These are phyloP conservation scores for Phylloporus sp. DNA, from an alignment of 768 basidiomycete species.

Conservation along the genomic window DNA sequence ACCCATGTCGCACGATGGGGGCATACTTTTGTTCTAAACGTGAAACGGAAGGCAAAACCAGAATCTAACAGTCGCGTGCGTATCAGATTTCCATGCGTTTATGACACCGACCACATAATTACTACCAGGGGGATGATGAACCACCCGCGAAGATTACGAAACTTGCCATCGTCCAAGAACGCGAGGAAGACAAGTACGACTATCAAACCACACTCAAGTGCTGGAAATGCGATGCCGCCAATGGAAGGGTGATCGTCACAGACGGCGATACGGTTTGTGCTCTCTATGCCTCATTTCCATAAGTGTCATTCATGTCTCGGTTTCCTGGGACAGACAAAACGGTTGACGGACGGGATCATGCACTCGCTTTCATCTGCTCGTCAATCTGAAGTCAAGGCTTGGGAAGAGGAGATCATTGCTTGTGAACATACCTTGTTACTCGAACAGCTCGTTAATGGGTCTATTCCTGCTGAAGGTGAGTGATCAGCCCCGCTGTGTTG, in stretches of 20 bases:
- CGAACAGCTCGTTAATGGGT: slow-evolving; percentile 37
- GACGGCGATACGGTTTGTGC: slow-evolving; percentile 33
- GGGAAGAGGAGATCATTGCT: slow-evolving; percentile 90
- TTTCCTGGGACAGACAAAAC: slow-evolving; percentile 40
- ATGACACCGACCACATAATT: not conserved
- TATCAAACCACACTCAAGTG: slow-evolving; percentile 62
- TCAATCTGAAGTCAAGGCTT: slow-evolving; percentile 92
- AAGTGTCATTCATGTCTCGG: not conserved
- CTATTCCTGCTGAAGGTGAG: slow-evolving; percentile 27
- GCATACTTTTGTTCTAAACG: slow-evolving; percentile 76
- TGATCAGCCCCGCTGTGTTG: not conserved
- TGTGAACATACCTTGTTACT: slow-evolving; percentile 78
- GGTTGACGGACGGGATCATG: slow-evolving; percentile 67
- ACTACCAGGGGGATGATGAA: slow-evolving; percentile 61
- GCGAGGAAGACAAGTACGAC: slow-evolving; percentile 87
- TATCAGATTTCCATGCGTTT: slow-evolving; percentile 6
- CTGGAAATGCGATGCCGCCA: slow-evolving; percentile 62
- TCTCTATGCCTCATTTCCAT: not conserved
- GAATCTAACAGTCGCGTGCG: slow-evolving; percentile 63
- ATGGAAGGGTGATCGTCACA: slow-evolving; percentile 44
- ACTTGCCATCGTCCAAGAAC: slow-evolving; percentile 82
- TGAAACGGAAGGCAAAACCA: slow-evolving; percentile 64
- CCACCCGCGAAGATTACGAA: slow-evolving; percentile 89
- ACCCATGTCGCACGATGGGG: slow-evolving; percentile 69
- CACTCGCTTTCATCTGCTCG: slow-evolving; percentile 82